Percentiles rank a stretch among this genome's conserved stretches.
Conservation (phyloP, 2,329 filamentous ascomycete genomes). For the Claviceps arundinis region DNA sequence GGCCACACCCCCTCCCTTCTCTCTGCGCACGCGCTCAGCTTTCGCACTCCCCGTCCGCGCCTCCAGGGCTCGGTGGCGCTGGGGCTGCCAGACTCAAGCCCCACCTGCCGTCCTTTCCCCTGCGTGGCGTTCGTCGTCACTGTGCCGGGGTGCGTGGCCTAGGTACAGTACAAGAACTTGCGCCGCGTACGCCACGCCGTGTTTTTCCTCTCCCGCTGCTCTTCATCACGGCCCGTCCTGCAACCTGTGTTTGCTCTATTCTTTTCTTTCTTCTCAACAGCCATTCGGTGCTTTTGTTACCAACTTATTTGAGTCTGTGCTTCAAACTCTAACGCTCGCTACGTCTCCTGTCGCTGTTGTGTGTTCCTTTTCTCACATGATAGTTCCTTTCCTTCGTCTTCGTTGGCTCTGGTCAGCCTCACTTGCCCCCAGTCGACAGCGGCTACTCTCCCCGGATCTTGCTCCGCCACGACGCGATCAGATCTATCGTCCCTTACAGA, state of each 20-base stretch:
- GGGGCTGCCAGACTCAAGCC: not conserved
- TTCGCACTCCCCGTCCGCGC: not conserved
- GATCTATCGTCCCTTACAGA: not conserved
- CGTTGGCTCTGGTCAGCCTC: not conserved
- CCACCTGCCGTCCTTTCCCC: not conserved
- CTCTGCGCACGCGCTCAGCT: not conserved
- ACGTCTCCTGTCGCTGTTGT: slow-evolving; percentile 1
- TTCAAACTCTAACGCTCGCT: slow-evolving; percentile 2
- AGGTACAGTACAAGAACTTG: not conserved
- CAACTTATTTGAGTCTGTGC: not conserved
- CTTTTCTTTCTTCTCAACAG: not conserved
- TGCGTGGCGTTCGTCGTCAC: slow-evolving; percentile 1
- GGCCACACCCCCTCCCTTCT: not conserved
- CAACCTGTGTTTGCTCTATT: slow-evolving; percentile 1
- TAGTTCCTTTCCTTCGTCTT: not conserved
- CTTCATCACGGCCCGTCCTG: slow-evolving; percentile 3
- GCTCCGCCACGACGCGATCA: slow-evolving; percentile 3
- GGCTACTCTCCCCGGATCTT: not conserved
- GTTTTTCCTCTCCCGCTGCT: not conserved
- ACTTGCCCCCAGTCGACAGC: not conserved
- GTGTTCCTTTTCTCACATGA: slow-evolving; percentile 1
- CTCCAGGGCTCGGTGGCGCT: not conserved
- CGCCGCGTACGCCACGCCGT: not conserved
- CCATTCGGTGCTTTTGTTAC: slow-evolving; percentile 1
- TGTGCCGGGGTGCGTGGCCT: slow-evolving; percentile 1